Evolutionary conservation across 2,329 filamentous ascomycete genomes (phyloP), one percentile per base, ranked within the genome.

Genomic region (Fusarium coffeatum): DNA sequence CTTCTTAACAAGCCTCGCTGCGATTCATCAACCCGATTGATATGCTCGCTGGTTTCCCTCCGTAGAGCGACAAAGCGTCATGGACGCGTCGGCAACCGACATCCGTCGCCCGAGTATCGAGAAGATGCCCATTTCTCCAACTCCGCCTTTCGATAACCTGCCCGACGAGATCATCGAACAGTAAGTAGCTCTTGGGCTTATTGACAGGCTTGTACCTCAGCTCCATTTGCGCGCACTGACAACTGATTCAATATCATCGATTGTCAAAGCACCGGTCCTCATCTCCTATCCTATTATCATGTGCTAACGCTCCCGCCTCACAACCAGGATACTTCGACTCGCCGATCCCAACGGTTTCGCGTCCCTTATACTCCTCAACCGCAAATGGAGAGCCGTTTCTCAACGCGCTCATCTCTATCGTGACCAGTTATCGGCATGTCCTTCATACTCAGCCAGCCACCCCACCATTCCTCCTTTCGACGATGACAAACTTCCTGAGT

Each of bases 121-220:
- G 56, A 80, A 80, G 71, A 67, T 70, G 71, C 75, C 75, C 40
- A 60, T 77, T 45, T 40, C 55, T 60, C 55, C 77, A 60, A 55
- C 78, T 66, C 72, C 75, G 30, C 83, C 85, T 34, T 88, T 91
- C 71, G 82, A 86, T 37, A 83, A 81, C 47, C 82, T 92, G 13
- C 90, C 90, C 8, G 87, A 90, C 78, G 89, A 92, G 78, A 92
- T 92, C 63, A 90, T 92, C 72, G 82, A 90, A 75, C 88, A 91
- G 90, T 92, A 80, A 78, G 87, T 80, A 47, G 18, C 56, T 58
- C 27, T 27, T 45, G 25, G 20, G 4, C 10, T 25, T 63, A 42
- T 20, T 50, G 6, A 6, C 45, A 37, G 42, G 32, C 49, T 54
- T 61, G 8, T 8, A n/a, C n/a, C 49, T 25, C n/a, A 28, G n/a